Evolutionary conservation across 352 stramenopile species (phyloP), one percentile per base, ranked within the genome.

Genomic region (Phytophthora chlamydospora): DNA sequence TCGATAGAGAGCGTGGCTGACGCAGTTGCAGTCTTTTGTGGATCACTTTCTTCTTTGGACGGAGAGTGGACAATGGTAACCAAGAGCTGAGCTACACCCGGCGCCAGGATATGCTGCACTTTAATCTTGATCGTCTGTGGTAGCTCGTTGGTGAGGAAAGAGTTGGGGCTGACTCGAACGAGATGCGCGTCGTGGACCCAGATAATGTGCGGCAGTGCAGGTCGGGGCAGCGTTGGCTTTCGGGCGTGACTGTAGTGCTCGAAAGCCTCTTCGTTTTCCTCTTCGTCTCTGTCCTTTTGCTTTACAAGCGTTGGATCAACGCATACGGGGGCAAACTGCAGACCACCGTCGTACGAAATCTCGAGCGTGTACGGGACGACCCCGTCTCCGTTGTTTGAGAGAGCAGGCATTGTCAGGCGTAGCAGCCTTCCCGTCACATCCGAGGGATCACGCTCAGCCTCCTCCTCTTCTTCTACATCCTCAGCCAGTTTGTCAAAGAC

Each of bases 291-390:
- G 33, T 48, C 33, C 4, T 58, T 59, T 41, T 34, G 33, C 39
- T 19, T 50, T 6, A 8, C 33, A 39, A 70, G 33, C 16, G 44
- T 45, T 39, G 50, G n/a, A 41, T 67, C 36, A 8, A 83, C 62
- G 29, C 35, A 53, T 1, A 91, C 58, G 1, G 67, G 68, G 1
- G 59, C 48, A 57, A 88, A 91, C 17, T 76, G 60, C 6, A 74
- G 39, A 7, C 77, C 78, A 17, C 61, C 68, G 29, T 90, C 85
- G 52, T 83, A 87, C 40, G 78, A 90, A 4, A 89, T 71, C n/a
- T 89, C 72, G 9, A 90, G 50, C 12, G 34, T 43, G 35, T 72
- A 90, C 1, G 66, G 63, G 19, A 65, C 11, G 5, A 84, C 49
- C n/a, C 68, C 38, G 6, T 68, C 42, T 14, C 27, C 50, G 4